Evolutionary conservation across 2,329 filamentous ascomycete genomes (phyloP).

Genomic region (Trichoderma lentiforme): DNA sequence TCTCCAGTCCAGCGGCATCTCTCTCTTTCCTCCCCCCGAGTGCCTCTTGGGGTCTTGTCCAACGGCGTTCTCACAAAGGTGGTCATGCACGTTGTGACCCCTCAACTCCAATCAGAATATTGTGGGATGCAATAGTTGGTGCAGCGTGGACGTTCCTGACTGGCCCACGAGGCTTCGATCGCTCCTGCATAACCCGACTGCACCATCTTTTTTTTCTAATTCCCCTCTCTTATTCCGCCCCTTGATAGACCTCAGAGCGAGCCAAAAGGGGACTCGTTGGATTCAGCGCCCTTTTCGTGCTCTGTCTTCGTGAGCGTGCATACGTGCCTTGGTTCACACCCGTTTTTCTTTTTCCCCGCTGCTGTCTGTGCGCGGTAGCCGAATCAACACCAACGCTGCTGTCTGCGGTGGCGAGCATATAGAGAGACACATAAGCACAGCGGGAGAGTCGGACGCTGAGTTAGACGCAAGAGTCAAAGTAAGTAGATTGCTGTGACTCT

Average conservation of each 20-base stretch:
- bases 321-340: neutral
- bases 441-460: neutral
- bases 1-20: neutral
- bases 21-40: neutral
- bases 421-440: neutral
- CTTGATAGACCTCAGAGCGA: neutral
- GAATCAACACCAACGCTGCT: slow-evolving; percentile 11
- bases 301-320: neutral
- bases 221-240: neutral
- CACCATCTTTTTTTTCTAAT: slow-evolving; percentile 9
- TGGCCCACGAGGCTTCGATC: slow-evolving; percentile 23
- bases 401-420: neutral
- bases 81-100: slow-evolving; percentile 21
- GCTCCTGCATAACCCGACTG: slow-evolving; percentile 20
- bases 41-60: neutral
- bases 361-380: slow-evolving; percentile 1
- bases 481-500: neutral
- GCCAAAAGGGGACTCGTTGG: neutral
- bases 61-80: slow-evolving; percentile 12
- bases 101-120: slow-evolving; percentile 22
- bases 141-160: slow-evolving; percentile 26
- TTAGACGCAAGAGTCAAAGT: neutral
- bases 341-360: neutral
- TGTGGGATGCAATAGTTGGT: slow-evolving; percentile 22
- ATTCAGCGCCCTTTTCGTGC: slow-evolving; percentile 1